Conservation (phyloP, 257 asterid species). For the Salvia hispanica region DNA sequence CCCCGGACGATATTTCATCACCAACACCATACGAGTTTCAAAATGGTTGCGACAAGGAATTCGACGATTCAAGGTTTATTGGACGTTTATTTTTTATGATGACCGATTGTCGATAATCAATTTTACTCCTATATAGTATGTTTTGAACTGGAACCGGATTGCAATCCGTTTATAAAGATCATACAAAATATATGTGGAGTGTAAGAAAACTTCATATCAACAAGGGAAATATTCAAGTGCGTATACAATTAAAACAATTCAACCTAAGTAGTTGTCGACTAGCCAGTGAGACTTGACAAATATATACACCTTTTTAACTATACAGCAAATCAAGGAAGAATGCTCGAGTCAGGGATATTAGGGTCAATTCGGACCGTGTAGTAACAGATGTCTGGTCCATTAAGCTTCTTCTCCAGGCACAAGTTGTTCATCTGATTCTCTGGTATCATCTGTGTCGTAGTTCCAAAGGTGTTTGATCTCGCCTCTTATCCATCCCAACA, state of each 20-base stretch:
- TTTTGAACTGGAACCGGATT: neutral
- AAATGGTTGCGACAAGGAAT: too few relatives aligned
- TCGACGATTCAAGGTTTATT: too few relatives aligned
- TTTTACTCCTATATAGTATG: too few relatives aligned
- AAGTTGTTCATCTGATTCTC: constrained; percentile 36
- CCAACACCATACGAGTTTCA: too few relatives aligned
- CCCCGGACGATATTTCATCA: too few relatives aligned
- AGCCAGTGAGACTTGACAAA: neutral
- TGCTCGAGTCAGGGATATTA: constrained; percentile 10
- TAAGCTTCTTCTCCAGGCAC: constrained; percentile 46
- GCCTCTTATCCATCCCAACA: constrained; percentile 69
- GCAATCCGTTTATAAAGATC: neutral
- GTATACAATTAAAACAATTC: constrained; percentile 27
- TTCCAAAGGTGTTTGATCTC: constrained; percentile 82
- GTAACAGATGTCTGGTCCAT: constrained; percentile 5
- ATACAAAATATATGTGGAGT: neutral
- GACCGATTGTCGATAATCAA: too few relatives aligned
- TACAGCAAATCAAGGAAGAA: constrained; percentile 9
- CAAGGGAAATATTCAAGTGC: neutral
- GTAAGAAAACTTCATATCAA: neutral
- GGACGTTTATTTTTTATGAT: too few relatives aligned
- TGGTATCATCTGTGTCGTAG: constrained; percentile 36
- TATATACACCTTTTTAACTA: constrained; percentile 5
- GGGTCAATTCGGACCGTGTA: neutral
- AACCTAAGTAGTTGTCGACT: neutral